Conservation (phyloP, 768 basidiomycete genomes). For the Sarcomyxa edulis region DNA sequence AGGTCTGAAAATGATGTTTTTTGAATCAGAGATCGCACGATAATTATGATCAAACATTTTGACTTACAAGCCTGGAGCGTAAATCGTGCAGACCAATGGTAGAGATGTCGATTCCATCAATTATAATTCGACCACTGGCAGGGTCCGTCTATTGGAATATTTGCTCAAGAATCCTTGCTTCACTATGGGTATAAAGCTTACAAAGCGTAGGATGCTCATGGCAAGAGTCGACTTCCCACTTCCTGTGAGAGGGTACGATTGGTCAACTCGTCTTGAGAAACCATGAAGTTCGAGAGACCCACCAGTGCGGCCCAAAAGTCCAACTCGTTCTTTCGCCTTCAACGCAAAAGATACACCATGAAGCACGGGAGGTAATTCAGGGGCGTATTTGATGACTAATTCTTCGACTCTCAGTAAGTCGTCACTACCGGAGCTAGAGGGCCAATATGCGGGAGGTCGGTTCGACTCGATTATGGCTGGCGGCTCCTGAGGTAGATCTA, state of each 20-base stretch:
- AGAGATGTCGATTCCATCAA: slow-evolving; percentile 87
- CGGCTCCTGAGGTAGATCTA: slow-evolving; percentile 85
- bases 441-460: slow-evolving; percentile 91
- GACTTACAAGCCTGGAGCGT: slow-evolving; percentile 63
- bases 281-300: slow-evolving; percentile 7
- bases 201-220: slow-evolving; percentile 82
- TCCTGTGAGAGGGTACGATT: slow-evolving; percentile 27
- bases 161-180: slow-evolving; percentile 2
- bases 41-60: too few species aligned
- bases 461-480: slow-evolving; percentile 67
- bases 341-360: slow-evolving; percentile 71
- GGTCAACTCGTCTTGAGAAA: neutral
- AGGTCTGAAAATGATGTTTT: slow-evolving; percentile 44
- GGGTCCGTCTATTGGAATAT: slow-evolving; percentile 57
- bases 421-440: slow-evolving; percentile 59
- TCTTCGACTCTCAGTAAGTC: slow-evolving; percentile 66
- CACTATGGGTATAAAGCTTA: slow-evolving; percentile 25
- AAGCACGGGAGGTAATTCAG: slow-evolving; percentile 78
- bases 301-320: slow-evolving; percentile 77
- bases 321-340: slow-evolving; percentile 67
- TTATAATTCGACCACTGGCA: slow-evolving; percentile 62
- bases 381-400: slow-evolving; percentile 76
- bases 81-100: slow-evolving; percentile 82
- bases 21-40: neutral
- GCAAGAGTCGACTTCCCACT: slow-evolving; percentile 83